Evolutionary conservation across 1,139 yeast genomes (phyloP), one percentile per base, ranked within the genome.

Genomic region (Hyphopichia buzzinii): DNA sequence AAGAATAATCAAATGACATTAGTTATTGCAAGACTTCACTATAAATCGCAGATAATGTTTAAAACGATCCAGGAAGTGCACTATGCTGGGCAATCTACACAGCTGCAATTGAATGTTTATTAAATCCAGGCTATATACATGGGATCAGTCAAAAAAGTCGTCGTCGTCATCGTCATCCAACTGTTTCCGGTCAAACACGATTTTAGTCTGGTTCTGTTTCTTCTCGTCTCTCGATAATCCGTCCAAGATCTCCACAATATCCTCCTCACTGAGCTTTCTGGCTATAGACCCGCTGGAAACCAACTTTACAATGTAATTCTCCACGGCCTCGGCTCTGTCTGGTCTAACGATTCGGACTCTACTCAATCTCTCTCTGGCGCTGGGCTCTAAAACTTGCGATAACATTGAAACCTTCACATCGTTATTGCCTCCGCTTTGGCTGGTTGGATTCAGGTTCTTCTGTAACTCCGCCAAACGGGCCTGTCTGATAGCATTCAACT

Each of bases 241-340:
- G 53, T 88, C 89, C 47, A 92, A 69, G 35, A 92, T 78, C 42
- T 81, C 83, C 21, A 89, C 96, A 40, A 92, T 74, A 46, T 89
- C 96, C 27, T 74, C 70, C 55, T 92, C 98, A 4, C 74, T 67
- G 25, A 92, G 69, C 55, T 87, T 86, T 42, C 80, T 74, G 37
- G 79, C 72, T 31, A 90, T 67, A 41, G 84, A 87, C 1, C 97
- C 97, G 50, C 84, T 72, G 38, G 81, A 78, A n/a, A 83, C 86
- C 58, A 90, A 63, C 48, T 81, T 78, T 25, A 84, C 62, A 33
- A 92, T 64, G 52, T 90, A 79, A 44, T 83, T 81, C 54, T 92
- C 97, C n/a, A 90, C 97, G 4, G 87, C 86, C 34, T 77, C 75
- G 1, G 96, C 97, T 37, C 97, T 72, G 39, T 92, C 97, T 2